Evolutionary conservation across 768 basidiomycete genomes (phyloP), one percentile per base, ranked within the genome.

Genomic region (Leccinum boreale): DNA sequence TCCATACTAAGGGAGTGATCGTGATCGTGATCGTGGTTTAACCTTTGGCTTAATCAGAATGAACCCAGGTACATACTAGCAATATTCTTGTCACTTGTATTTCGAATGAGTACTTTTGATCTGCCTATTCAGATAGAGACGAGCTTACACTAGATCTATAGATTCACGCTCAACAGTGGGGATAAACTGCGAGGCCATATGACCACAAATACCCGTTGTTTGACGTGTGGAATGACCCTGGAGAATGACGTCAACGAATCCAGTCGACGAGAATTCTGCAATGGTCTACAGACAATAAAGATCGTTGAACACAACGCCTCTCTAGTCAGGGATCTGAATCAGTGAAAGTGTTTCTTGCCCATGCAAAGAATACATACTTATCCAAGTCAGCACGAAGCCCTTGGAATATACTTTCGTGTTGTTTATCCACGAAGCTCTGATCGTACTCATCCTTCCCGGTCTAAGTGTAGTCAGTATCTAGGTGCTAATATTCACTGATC

Each of bases 271-370:
- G 24, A 5, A n/a, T 4, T 12, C 3, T 8, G 35, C 8, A 28
- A 9, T 6, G n/a, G 8, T 7, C 23, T 6, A 71, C 81, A 64
- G 65, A 90, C 90, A 59, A 96, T 94, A 73, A 93, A 96, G 12
- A 95, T 79, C 26, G 85, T 83, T 2, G 90, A 80, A 26, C 81
- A 19, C 33, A 87, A 89, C 15, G 77, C 73, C 33, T 77, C 73
- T 31, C 89, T 89, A 53, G 54, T 53, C 29, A 4, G 47, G 8
- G 29, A 15, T 58, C 15, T 23, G 23, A 23, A 23, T 23, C 1
- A 53, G 63, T 42, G 26, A 62, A 44, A 17, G 12, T 53, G 4
- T 9, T 33, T 6, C 29, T 5, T 17, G 2, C 35, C 35, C 6
- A 9, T 31, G 15, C 8, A 3, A 19, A 14, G 14, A 57, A 15